Percentiles rank a stretch among this genome's conserved stretches.
These are phyloP conservation scores for Boletus insuetus DNA, from an alignment of 768 basidiomycete species.

Conservation along the genomic window DNA sequence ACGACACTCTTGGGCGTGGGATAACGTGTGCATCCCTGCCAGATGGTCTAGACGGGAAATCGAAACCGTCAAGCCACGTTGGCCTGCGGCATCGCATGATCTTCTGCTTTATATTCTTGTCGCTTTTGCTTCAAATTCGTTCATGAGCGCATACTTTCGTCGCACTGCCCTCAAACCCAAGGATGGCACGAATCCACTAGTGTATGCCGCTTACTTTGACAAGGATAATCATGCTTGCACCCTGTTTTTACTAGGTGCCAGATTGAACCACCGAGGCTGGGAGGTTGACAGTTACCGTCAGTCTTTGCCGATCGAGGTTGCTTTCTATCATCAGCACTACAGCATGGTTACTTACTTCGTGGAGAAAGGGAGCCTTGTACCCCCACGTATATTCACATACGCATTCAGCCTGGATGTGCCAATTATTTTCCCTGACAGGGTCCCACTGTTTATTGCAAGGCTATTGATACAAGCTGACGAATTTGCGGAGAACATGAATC, in stretches of 20 bases:
- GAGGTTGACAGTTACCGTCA: neutral
- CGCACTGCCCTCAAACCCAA: neutral
- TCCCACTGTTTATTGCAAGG: neutral
- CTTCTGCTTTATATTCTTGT: neutral
- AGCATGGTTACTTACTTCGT: neutral
- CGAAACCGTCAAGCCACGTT: neutral
- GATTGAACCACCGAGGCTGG: neutral
- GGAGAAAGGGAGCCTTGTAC: neutral
- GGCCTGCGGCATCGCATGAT: neutral
- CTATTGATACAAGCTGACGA: neutral
- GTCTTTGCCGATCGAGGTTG: neutral
- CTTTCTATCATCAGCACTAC: neutral
- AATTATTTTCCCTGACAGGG: no score
- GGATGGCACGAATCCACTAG: slow-evolving; percentile 3
- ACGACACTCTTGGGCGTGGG: neutral
- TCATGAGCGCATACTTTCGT: neutral
- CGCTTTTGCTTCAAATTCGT: neutral
- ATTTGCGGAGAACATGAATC: neutral
- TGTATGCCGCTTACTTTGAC: slow-evolving; percentile 2
- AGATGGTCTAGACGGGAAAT: neutral
- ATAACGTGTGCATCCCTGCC: neutral
- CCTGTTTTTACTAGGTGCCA: neutral
- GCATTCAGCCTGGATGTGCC: neutral
- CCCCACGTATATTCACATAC: neutral
- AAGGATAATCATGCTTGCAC: neutral